Base-by-base conservation (phyloP, 2,329 filamentous ascomycete genomes). In the Hymenoscyphus occultus region DNA sequence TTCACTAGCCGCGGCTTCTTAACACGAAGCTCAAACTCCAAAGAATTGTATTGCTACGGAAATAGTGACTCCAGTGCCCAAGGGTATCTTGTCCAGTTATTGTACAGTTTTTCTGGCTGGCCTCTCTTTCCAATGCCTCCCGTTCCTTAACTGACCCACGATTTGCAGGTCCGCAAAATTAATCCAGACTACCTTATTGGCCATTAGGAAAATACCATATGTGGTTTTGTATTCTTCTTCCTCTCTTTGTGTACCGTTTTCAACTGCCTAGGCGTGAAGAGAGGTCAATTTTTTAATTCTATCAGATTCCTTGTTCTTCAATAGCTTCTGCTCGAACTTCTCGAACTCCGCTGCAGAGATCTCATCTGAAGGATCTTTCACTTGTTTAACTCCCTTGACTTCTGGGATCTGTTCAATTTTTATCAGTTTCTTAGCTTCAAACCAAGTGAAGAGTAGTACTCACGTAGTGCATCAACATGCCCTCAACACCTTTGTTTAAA, bases 401-500 rank as follows among this genome's bases (percentile, higher is more conserved):
- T 98, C 95, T 77, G 97, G 93, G 70, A 98, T 97, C 86, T 97
- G 9, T 35, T 35, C 35, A 78, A 71, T 39, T 12, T 5, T 54
- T 48, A 48, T 59, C 48, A 40, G 51, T 59, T 72, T 68, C 73
- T 65, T 65, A 61, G 75, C 60, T 75, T 72, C 32, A 59, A 39
- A 59, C 39, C 10, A 12, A 57, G 16, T 57, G 32, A 35, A 39
- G n/a, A 62, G 19, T 56, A 40, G 19, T 57, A 86, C 90, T 85
- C 78, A 93, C 90, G 78, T 95, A 95, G 77, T 94, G 92, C 92
- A 97, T 97, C 76, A 98, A 78, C 95, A 99, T 98, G 70, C 91
- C 92, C 83, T 99, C 95, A 71, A 99, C 99, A 6, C 95, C 95
- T 76, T 96, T 98, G 83, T 96, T 97, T 71, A 99, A 79, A 39